Evolutionary conservation across 1,284 basidiomycete genomes (phyloP).

Genomic region (Ceratobasidium sp.): DNA sequence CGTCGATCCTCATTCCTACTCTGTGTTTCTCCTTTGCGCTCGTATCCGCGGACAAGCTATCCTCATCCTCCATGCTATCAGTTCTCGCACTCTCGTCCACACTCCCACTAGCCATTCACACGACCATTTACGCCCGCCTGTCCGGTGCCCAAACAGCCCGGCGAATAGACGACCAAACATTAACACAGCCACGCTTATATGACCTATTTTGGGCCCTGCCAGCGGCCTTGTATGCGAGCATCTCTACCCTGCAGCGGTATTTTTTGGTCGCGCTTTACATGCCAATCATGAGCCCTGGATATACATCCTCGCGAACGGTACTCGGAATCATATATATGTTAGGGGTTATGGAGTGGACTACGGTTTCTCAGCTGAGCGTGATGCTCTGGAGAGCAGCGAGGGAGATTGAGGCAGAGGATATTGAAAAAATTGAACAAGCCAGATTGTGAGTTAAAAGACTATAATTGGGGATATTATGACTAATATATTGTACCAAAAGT

Average conservation of each 20-base stretch:
- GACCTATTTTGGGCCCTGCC: conserved; percentile 17
- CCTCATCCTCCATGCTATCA: neutral
- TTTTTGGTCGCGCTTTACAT: conserved; percentile 5
- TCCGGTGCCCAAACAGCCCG: neutral
- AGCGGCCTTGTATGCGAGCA: conserved; percentile 17
- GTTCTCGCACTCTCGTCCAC: neutral
- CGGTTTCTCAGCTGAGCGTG: conserved; percentile 14
- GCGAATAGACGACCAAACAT: neutral
- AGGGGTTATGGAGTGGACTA: conserved; percentile 16
- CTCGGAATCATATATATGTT: conserved; percentile 6
- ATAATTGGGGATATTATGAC: neutral
- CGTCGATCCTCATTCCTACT: conserved; percentile 1
- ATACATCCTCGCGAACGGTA: neutral
- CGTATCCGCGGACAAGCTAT: neutral
- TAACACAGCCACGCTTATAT: conserved; percentile 16
- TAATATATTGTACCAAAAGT: neutral
- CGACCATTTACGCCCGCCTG: neutral
- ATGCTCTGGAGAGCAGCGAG: conserved; percentile 7
- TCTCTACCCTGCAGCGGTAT: conserved; percentile 10
- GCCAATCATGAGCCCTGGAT: neutral
- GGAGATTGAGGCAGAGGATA: neutral
- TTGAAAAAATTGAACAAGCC: neutral
- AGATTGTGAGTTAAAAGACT: neutral
- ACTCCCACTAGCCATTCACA: conserved; percentile 11
- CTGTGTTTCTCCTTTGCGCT: conserved; percentile 1